phyloP scores from a whole-genome alignment of 768 basidiomycete genomes.

The Exidia glandulosa region DNA sequence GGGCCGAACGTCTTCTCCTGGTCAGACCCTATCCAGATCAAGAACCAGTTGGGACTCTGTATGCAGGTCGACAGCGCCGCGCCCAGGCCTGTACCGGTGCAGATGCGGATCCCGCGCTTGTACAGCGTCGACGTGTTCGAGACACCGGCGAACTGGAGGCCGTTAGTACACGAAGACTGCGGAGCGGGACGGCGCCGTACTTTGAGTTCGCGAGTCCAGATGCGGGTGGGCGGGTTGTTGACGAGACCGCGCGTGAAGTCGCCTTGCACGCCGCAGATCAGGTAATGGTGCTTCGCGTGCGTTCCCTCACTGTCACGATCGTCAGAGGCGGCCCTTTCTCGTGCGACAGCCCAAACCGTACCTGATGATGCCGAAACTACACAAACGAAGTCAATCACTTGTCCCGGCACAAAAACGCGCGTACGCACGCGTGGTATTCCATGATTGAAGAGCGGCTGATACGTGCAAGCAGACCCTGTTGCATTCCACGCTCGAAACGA shows the following conservation, averaged over 20 bases:
- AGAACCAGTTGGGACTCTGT: constrained; percentile 23
- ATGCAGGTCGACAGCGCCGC: constrained; percentile 33
- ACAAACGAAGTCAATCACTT: neutral
- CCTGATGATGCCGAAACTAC: constrained; percentile 13
- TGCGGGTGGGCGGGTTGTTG: constrained; percentile 26
- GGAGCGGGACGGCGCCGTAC: constrained; percentile 8
- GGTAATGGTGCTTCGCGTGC: constrained; percentile 30
- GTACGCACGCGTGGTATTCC: constrained; percentile 21
- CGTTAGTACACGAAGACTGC: neutral
- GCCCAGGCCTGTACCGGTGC: constrained; percentile 36
- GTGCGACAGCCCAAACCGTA: neutral
- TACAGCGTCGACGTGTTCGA: constrained; percentile 33
- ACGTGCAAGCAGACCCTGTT: constrained; percentile 33
- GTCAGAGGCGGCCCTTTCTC: constrained; percentile 1
- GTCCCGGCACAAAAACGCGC: neutral
- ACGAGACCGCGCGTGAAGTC: constrained; percentile 34
- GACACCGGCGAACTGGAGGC: constrained; percentile 28
- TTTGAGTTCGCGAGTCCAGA: constrained; percentile 36
- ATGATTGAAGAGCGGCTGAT: constrained; percentile 28
- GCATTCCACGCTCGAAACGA: constrained; percentile 33
- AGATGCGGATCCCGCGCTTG: constrained; percentile 33
- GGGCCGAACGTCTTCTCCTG: constrained; percentile 35
- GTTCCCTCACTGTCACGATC: constrained; percentile 24
- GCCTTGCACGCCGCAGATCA: constrained; percentile 36
- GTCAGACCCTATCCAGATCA: constrained; percentile 35